Base-by-base conservation (phyloP, 2,329 filamentous ascomycete species). In the Bipolaris victoriae region DNA sequence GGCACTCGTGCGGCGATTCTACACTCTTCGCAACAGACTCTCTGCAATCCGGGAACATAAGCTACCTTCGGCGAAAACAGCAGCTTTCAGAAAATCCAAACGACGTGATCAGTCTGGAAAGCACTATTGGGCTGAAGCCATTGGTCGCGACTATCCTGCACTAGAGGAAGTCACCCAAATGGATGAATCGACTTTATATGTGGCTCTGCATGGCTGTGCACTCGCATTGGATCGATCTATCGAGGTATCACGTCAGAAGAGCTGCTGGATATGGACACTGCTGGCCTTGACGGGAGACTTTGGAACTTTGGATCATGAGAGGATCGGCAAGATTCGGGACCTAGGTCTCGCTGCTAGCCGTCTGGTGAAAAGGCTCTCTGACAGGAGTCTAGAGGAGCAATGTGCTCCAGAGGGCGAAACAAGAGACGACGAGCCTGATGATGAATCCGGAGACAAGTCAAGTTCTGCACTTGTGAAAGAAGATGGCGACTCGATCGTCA, bases 241-340 rank as follows among this genome's bases (percentile, higher is more conserved):
- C 20, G 81, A 83, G 29, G 79, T 92, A 29, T 81, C 86, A 24
- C 83, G 85, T 66, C 84, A 88, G 46, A 87, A 90, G 4, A 92
- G 91, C 58, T 83, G 87, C 15, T 98, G 94, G 94, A 80, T 91
- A 3, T 97, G 92, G 93, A 88, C 89, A 0, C 76, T 97, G 55
- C 80, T 97, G 43, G 91, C 90, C 2, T 84, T 87, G 55, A 82
- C 94, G 57, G 88, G 90, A 0, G 90, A 91, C 35, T 79, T 86
- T 9, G 92, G 92, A 1, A 87, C 90, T 73, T 79, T 97, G 73
- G 86, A 86, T 59, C 89, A 91, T 61, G 84, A 87, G 41, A 90
- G 95, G 69, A 85, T 96, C 31, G 88, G 87, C 5, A 86, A 87
- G 68, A 80, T 97, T 26, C 83, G 94, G 49, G 91, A 95, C 56